A percentile compares a stretch with the other conserved stretches of the same genome.
Conservation (phyloP, 192 early-diverging fungal species). For the Piromyces finnis region DNA sequence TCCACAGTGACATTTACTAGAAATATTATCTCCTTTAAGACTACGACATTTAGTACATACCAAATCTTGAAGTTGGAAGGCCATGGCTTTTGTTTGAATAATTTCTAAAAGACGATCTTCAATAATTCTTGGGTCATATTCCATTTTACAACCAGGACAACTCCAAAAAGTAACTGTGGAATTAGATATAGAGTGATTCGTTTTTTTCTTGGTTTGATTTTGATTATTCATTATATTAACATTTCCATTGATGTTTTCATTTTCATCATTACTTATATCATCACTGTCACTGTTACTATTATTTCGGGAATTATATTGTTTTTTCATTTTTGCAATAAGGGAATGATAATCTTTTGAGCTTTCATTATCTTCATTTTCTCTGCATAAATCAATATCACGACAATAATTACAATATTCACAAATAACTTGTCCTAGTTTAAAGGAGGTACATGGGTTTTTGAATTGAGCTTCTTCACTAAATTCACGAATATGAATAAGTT, state of each 20-base stretch:
- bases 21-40: conserved; percentile 23
- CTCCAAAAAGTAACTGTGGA: conserved; percentile 23
- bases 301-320: not conserved
- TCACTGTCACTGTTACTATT: conserved; percentile 5
- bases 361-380: conserved; percentile 32
- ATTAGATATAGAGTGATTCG: not conserved
- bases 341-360: not conserved
- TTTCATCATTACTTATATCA: not conserved
- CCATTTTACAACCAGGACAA: conserved; percentile 56
- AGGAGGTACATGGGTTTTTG: conserved; percentile 61
- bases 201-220: conserved; percentile 1
- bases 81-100: conserved; percentile 36
- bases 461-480: conserved; percentile 65
- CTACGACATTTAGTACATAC: conserved; percentile 60
- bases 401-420: conserved; percentile 75
- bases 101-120: conserved; percentile 71
- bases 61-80: conserved; percentile 81
- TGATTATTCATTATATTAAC: not conserved
- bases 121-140: conserved; percentile 60
- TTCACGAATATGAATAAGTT: conserved; percentile 56
- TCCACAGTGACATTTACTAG: not conserved
- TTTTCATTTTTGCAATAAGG: conserved; percentile 24
- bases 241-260: not conserved
- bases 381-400: conserved; percentile 78
- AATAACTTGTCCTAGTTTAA: conserved; percentile 60